Percentiles rank a stretch among this genome's conserved stretches.
These are phyloP conservation scores for Zea luxurians DNA, from an alignment of 176 grass and related monocot species.

Conservation along the genomic window DNA sequence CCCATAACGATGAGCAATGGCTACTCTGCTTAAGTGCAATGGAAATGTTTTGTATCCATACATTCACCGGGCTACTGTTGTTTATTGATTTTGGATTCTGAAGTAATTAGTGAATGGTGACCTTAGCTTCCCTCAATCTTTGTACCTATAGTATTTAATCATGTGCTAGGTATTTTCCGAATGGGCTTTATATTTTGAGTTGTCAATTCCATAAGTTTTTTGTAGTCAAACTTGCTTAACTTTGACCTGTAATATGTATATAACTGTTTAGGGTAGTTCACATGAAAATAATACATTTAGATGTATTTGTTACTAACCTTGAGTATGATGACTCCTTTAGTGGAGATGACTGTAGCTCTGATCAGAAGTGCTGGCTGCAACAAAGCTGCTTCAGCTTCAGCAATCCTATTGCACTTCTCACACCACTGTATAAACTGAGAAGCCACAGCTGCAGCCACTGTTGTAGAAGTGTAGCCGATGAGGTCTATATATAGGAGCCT, in stretches of 20 bases:
- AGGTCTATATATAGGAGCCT: too few species aligned
- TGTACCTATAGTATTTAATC: neutral
- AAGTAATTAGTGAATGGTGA: neutral
- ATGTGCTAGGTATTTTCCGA: neutral
- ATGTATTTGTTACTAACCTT: too few species aligned
- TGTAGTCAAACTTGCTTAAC: neutral
- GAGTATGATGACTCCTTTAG: too few species aligned
- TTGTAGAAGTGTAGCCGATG: too few species aligned
- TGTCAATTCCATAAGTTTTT: neutral
- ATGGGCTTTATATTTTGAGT: neutral
- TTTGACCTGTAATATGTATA: neutral
- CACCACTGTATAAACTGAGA: too few species aligned
- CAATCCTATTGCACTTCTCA: too few species aligned
- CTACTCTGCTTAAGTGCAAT: slow-evolving; percentile 22
- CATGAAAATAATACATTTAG: neutral
- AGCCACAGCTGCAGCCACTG: too few species aligned
- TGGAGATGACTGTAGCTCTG: too few species aligned
- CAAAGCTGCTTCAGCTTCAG: too few species aligned
- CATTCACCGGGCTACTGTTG: neutral
- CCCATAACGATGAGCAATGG: neutral
- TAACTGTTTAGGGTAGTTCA: neutral
- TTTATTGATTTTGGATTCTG: neutral
- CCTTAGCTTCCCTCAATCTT: neutral
- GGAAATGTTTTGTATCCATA: neutral
- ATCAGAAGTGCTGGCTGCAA: too few species aligned